phyloP scores from a whole-genome alignment of 495 filamentous ascomycete species.

The Penicillium antarcticum region DNA sequence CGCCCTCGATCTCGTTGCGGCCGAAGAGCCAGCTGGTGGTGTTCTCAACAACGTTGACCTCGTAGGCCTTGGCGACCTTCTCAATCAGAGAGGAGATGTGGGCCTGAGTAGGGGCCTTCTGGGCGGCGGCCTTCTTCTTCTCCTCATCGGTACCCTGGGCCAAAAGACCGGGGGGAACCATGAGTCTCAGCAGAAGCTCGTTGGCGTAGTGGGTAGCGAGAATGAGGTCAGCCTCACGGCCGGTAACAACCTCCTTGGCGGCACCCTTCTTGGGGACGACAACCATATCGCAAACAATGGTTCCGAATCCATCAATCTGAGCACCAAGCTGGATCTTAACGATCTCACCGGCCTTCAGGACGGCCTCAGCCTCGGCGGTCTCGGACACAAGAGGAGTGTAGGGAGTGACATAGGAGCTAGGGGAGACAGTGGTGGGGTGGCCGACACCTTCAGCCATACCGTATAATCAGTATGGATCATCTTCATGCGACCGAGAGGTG shows the following conservation, averaged over 20 bases:
- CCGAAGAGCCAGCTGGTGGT: constrained; percentile 96
- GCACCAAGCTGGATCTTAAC: constrained; percentile 97
- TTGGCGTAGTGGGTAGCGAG: constrained; percentile 93
- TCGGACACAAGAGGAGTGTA: constrained; percentile 91
- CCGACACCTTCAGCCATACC: constrained; percentile 61
- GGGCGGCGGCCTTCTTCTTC: constrained; percentile 83
- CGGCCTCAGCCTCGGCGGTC: constrained; percentile 71
- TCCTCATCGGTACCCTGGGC: constrained; percentile 86
- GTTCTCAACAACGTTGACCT: constrained; percentile 91
- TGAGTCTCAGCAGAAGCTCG: constrained; percentile 85
- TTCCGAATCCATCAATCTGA: constrained; percentile 95
- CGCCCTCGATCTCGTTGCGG: constrained; percentile 94
- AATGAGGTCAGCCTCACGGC: constrained; percentile 79
- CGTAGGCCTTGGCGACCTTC: constrained; percentile 88
- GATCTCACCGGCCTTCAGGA: constrained; percentile 77
- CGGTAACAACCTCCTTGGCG: constrained; percentile 56
- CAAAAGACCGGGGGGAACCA: constrained; percentile 83
- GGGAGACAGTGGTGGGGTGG: constrained; percentile 95
- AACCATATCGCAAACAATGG: constrained; percentile 93
- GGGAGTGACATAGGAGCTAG: constrained; percentile 89
- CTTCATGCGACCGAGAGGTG: not conserved
- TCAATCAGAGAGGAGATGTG: constrained; percentile 83
- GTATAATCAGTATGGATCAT: constrained; percentile 14
- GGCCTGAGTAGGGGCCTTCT: constrained; percentile 75
- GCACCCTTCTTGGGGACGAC: constrained; percentile 60